phyloP scores from a whole-genome alignment of 129 eudicot species.

The Kitagawia praeruptora region DNA sequence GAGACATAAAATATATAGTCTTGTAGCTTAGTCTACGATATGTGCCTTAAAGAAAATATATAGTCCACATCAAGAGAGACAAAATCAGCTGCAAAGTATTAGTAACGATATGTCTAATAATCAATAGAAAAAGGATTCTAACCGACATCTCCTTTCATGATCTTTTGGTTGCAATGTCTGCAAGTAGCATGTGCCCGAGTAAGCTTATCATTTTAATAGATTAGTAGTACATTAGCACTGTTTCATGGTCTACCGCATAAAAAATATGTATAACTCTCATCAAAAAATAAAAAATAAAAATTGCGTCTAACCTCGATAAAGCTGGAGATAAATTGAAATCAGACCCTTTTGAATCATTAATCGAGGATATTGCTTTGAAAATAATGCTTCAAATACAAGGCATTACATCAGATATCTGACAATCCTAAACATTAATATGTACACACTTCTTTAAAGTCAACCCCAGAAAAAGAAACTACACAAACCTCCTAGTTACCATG shows the following conservation, averaged over 20 bases:
- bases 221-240: neutral
- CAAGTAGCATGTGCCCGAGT: neutral
- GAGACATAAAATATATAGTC: no score
- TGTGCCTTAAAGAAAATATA: no score
- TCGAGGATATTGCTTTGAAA: constrained; percentile 34
- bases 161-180: no score
- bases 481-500: constrained; percentile 15
- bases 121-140: no score
- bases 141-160: no score
- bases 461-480: neutral
- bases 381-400: constrained; percentile 24
- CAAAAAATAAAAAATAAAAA: neutral
- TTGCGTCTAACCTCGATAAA: constrained; percentile 40
- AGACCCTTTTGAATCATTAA: constrained; percentile 32
- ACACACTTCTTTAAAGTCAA: neutral
- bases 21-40: no score
- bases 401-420: constrained; percentile 5
- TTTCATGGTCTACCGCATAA: neutral
- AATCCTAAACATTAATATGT: neutral
- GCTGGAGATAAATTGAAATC: constrained; percentile 24
- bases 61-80: no score
- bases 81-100: no score
- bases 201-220: neutral
- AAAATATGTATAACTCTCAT: neutral
- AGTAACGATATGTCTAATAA: no score